Conservation (phyloP, 1,139 yeast species). For the Magnusiomyces suaveolens region DNA sequence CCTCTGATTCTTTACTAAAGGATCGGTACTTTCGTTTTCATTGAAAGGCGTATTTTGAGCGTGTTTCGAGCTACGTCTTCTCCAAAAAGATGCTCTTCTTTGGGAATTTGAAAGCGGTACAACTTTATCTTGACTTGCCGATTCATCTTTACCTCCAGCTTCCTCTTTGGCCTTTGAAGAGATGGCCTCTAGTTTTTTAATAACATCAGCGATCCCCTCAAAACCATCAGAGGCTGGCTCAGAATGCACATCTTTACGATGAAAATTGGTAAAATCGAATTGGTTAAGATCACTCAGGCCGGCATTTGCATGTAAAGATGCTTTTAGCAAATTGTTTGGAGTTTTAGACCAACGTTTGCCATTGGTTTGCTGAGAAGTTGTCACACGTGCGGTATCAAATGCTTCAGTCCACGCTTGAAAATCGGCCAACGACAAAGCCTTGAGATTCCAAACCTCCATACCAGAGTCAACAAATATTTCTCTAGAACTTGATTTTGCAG, state of each 20-base stretch:
- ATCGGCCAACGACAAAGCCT: conserved; percentile 54
- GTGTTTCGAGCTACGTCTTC: conserved; percentile 7
- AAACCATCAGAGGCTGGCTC: not conserved
- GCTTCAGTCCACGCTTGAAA: conserved; percentile 81
- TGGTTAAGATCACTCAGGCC: not conserved
- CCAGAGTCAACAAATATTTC: conserved; percentile 87
- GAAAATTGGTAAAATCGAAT: not conserved
- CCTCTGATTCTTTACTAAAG: not conserved
- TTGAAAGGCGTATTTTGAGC: not conserved
- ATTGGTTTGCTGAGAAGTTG: not conserved
- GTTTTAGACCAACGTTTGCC: not conserved
- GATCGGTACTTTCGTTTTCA: not conserved
- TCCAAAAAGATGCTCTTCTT: conserved; percentile 21
- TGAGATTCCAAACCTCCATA: conserved; percentile 86
- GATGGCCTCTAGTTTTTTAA: conserved; percentile 10
- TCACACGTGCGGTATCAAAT: conserved; percentile 35
- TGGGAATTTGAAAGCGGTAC: conserved; percentile 9
- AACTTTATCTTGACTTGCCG: not conserved
- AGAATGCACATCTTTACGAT: not conserved
- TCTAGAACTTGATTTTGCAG: conserved; percentile 60
- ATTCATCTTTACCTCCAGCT: conserved; percentile 3
- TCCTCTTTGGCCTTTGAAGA: conserved; percentile 12
- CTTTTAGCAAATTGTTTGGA: not conserved
- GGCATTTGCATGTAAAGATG: not conserved
- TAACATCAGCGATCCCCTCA: not conserved